These are phyloP conservation scores for Backusella circina DNA, from an alignment of 192 early-diverging fungal species.

Conservation along the genomic window DNA sequence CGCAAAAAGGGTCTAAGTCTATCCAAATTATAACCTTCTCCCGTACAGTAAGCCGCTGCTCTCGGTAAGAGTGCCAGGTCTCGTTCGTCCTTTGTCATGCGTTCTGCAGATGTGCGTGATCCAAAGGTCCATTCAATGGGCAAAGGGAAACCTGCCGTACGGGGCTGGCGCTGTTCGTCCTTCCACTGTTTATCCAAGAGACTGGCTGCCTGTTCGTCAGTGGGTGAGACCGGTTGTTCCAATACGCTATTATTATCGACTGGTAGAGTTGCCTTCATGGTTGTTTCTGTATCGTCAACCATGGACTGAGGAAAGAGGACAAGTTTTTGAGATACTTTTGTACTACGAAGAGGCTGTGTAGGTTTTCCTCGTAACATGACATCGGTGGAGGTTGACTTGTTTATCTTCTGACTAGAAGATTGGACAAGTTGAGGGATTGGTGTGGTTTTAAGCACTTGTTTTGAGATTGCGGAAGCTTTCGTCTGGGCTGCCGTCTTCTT, in stretches of 20 bases:
- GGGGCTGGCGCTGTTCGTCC: not conserved
- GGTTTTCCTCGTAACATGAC: slow-evolving; percentile 24
- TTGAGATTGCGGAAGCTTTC: slow-evolving; percentile 23
- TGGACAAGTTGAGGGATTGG: slow-evolving; percentile 21
- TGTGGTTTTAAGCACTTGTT: slow-evolving; percentile 25
- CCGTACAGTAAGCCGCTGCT: slow-evolving; percentile 77
- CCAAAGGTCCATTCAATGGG: slow-evolving; percentile 32
- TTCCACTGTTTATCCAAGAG: slow-evolving; percentile 1
- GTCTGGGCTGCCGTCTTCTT: not conserved
- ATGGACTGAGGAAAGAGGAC: slow-evolving; percentile 66
- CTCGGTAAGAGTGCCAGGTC: slow-evolving; percentile 45
- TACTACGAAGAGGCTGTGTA: slow-evolving; percentile 72
- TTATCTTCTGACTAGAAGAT: not conserved
- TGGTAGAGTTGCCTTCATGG: slow-evolving; percentile 9
- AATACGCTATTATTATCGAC: not conserved
- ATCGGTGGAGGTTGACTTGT: not conserved
- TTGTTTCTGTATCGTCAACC: slow-evolving; percentile 27
- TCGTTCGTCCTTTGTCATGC: slow-evolving; percentile 50
- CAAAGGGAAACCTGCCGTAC: slow-evolving; percentile 16
- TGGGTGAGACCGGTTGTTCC: not conserved
- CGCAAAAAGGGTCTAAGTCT: slow-evolving; percentile 41
- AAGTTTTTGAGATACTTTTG: slow-evolving; percentile 88
- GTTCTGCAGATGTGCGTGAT: slow-evolving; percentile 48
- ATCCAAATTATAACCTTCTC: slow-evolving; percentile 54
- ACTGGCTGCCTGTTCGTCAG: not conserved